Base-by-base conservation (phyloP, 345 rosid species). In the Melaleuca alternifolia region DNA sequence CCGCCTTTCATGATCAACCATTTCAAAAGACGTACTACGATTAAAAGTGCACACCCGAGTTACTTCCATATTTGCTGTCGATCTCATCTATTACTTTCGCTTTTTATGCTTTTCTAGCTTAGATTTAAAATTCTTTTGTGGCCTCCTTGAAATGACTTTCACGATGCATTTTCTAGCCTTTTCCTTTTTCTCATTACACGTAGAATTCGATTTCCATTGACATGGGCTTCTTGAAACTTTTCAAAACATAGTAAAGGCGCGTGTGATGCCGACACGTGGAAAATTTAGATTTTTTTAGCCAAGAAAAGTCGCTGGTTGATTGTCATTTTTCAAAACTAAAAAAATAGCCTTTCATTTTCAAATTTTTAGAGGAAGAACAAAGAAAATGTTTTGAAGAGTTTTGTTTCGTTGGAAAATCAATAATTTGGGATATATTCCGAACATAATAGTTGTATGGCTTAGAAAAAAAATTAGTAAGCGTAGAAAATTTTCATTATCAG, bases 401-500 rank as follows among this genome's bases (percentile, higher is more conserved):
- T 18, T 71, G 46, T 8, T 33, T 11, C 7, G 0, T 14, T 33
- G 12, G 12, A 2, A 33, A 9, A 33, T 9, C 3, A 71, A 37
- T 33, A 24, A 71, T 71, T 71, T 10, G 1, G 41, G 18, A 16
- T 7, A 9, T 11, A 16, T 65, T 30, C 16, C 4, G 7, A 16
- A 33, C 15, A 9, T 16, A 65, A 65, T 20, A 65, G 9, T 15
- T 4, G 3, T 8, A 2, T 8, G 0, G 0, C 1, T 33, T 9
- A 65, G 11, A 15, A 65, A 41, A 65, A 41, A 33, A 65, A 65
- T 65, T 33, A 65, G 46, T 33, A 44, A 33, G 16, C 5, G 23
- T 33, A 0, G 0, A 65, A 16, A 0, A 20, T 33, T 65, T 71
- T 71, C 24, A 37, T 71, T 37, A 18, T 71, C 10, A 4, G 48